Conservation (phyloP, 176 grass and related monocot species). For the Carex cristatella region DNA sequence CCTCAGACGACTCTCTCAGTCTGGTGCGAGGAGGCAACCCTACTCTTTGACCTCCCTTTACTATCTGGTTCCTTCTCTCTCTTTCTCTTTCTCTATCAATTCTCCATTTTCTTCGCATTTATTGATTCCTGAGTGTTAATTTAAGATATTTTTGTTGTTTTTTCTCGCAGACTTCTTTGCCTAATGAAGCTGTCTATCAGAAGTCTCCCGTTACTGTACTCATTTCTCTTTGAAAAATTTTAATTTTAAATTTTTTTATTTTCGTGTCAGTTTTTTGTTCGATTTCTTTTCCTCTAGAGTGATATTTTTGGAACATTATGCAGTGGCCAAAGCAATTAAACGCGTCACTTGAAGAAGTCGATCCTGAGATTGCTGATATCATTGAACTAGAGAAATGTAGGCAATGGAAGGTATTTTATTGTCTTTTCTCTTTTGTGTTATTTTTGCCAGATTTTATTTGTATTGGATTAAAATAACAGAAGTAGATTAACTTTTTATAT, state of each 20-base stretch:
- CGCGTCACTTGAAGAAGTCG: constrained; percentile 68
- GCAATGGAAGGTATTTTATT: constrained; percentile 81
- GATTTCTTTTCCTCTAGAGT: neutral
- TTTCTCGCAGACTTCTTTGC: constrained; percentile 30
- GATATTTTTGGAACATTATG: neutral
- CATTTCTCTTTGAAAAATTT: neutral
- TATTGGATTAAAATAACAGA: neutral
- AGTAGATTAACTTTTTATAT: neutral
- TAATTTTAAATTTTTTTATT: neutral
- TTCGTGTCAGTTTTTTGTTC: neutral
- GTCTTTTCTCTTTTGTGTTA: neutral
- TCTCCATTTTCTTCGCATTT: neutral
- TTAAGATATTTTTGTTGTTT: neutral
- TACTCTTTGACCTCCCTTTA: constrained; percentile 17
- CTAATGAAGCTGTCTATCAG: constrained; percentile 27
- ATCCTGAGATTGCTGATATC: constrained; percentile 79
- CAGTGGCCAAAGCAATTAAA: constrained; percentile 96
- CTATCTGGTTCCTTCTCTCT: constrained; percentile 20
- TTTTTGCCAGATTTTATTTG: constrained; percentile 2
- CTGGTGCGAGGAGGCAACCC: constrained; percentile 14
- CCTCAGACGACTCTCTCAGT: constrained; percentile 31
- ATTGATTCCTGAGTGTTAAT: neutral
- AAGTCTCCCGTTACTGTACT: constrained; percentile 36
- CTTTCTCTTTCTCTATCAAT: neutral
- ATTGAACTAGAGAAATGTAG: constrained; percentile 95